Evolutionary conservation across 2,329 filamentous ascomycete genomes (phyloP).

Genomic region (Proliferodiscus dingleyae): DNA sequence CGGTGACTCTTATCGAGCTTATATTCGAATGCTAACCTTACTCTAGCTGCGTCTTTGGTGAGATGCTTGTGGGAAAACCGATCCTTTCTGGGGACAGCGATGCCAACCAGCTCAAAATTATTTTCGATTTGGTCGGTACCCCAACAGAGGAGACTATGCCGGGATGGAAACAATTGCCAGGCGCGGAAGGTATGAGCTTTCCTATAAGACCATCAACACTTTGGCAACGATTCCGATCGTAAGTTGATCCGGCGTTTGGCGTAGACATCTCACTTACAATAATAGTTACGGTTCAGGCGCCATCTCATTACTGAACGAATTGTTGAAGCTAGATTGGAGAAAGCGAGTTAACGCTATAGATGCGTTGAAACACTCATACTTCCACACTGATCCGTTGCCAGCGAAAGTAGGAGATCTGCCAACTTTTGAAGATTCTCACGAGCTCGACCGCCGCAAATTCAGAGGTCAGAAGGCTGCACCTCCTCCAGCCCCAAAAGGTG

Average conservation of each 20-base stretch:
- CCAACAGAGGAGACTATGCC: constrained; percentile 92
- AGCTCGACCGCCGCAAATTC: constrained; percentile 89
- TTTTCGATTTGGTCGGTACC: constrained; percentile 87
- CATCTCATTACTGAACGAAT: constrained; percentile 72
- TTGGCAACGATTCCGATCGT: constrained; percentile 69
- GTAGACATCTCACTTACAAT: constrained; percentile 19
- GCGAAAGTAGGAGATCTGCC: constrained; percentile 84
- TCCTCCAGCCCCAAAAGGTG: constrained; percentile 87
- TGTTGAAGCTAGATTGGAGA: constrained; percentile 85
- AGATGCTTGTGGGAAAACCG: constrained; percentile 92
- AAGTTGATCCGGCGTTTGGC: constrained; percentile 25
- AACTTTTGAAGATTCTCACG: constrained; percentile 88
- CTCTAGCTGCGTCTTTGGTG: constrained; percentile 86
- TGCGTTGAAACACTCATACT: constrained; percentile 88
- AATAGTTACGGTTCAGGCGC: constrained; percentile 62
- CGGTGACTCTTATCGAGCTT: constrained; percentile 34
- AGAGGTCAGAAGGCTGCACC: constrained; percentile 78
- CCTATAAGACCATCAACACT: constrained; percentile 60
- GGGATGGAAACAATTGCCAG: constrained; percentile 77
- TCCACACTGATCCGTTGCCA: constrained; percentile 72
- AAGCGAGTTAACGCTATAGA: constrained; percentile 89
- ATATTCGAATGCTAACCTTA: constrained; percentile 17
- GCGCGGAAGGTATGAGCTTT: constrained; percentile 69
- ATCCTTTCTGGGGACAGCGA: constrained; percentile 90
- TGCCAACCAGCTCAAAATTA: constrained; percentile 82